These are phyloP conservation scores for Acacia acuminata DNA, from an alignment of 306 rosid genomes.

Conservation along the genomic window DNA sequence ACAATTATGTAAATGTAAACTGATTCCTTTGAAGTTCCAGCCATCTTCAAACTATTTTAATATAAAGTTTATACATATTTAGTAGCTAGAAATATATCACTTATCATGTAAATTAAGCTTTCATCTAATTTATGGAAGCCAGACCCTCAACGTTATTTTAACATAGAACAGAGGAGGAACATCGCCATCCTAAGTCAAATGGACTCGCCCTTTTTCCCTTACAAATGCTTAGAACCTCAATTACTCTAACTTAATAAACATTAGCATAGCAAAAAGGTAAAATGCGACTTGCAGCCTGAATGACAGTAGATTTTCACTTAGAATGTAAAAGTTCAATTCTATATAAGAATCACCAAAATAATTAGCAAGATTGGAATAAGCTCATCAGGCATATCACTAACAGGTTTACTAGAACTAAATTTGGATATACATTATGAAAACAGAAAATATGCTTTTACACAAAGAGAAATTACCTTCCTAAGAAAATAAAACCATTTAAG, in stretches of 20 bases:
- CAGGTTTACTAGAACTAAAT: not conserved
- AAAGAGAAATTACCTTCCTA: slow-evolving; percentile 67
- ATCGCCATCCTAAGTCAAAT: not conserved
- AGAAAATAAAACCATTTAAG: slow-evolving; percentile 81
- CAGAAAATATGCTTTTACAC: not conserved
- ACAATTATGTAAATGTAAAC: not conserved
- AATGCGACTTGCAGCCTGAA: not conserved
- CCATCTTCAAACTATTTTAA: not conserved
- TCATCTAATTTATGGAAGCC: slow-evolving; percentile 4
- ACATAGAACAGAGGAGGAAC: not conserved
- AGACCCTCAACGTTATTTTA: not conserved
- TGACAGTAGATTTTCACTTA: not conserved
- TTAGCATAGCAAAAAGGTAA: not conserved
- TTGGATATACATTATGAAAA: not conserved
- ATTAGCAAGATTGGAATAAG: not conserved
- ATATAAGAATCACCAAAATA: not conserved
- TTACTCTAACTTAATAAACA: not conserved
- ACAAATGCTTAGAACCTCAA: not conserved
- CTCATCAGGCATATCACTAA: not conserved
- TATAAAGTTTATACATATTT: not conserved
- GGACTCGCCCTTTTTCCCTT: not conserved
- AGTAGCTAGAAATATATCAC: not conserved
- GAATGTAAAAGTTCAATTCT: not conserved
- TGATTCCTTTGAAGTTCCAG: not conserved
- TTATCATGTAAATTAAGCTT: not conserved